Evolutionary conservation across 1,284 basidiomycete genomes (phyloP), one percentile per base, ranked within the genome.

Genomic region (Gomphus sp.): DNA sequence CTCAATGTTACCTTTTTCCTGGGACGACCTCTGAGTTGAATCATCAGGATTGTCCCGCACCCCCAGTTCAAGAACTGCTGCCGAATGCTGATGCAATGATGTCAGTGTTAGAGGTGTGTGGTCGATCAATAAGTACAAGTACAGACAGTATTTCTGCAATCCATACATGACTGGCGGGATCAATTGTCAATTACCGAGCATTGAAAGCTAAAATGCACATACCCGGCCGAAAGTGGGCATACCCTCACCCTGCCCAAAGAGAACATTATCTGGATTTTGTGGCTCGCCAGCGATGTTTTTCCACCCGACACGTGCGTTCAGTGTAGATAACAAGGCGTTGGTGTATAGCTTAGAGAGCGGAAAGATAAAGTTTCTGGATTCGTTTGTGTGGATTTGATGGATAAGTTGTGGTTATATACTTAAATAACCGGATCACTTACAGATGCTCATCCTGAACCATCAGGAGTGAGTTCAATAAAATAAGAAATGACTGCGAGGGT

Each of bases 301-400:
- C 72, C 71, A 72, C 4, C 67, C 66, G 28, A 60, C 64, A 14
- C 74, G 68, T 16, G 72, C 67, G 58, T 77, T 76, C 36, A 77
- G 65, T 53, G 69, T 75, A 50, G 73, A 75, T 67, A 77, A 68
- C 22, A 58, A 33, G 16, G 56, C 52, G n/a, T 58, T 58, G 5
- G 56, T 41, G 33, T 58, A 58, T 16, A 77, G 65, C 63, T 76
- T 77, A 58, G 71, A 68, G 0, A 78, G 67, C 6, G 74, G 69
- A 59, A 75, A 66, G 4, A 72, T 66, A 8, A 77, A 67, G 60
- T 76, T 78, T 28, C 78, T 80, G 34, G 2, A 52, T 56, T 31
- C 28, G 33, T 25, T 4, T 36, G 3, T 10, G 18, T 36, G 3
- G 25, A 45, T 31, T 3, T 31, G 49, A 31, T 41, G 36, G 52